A percentile compares a stretch with the other conserved stretches of the same genome.
These are phyloP conservation scores for Lanmaoa pseudosensibilis DNA, from an alignment of 768 basidiomycete species.

Conservation along the genomic window DNA sequence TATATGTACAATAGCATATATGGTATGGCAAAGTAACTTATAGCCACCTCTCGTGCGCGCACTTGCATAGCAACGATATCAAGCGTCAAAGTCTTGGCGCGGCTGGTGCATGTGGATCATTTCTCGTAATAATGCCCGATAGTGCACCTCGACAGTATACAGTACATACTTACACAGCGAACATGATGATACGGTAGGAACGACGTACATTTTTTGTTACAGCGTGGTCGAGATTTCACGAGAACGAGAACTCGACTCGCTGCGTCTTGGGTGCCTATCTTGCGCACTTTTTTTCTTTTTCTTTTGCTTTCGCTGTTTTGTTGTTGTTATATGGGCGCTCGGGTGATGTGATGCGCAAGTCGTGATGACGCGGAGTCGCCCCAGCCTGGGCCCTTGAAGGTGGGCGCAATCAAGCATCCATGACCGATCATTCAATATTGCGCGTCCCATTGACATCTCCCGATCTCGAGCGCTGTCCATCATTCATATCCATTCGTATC, in stretches of 20 bases:
- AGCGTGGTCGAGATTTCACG: too few species aligned
- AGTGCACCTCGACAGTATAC: too few species aligned
- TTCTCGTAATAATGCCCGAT: too few species aligned
- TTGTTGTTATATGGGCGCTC: neutral
- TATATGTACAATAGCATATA: too few species aligned
- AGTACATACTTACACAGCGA: neutral
- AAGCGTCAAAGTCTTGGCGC: neutral
- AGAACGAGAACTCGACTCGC: too few species aligned
- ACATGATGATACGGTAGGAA: neutral
- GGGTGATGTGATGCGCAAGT: neutral
- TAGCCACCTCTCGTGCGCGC: neutral
- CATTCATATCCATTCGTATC: neutral
- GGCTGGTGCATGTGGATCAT: neutral
- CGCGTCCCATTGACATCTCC: too few species aligned
- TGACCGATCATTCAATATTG: neutral
- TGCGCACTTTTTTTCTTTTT: neutral
- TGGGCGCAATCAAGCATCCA: neutral
- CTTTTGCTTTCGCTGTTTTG: too few species aligned
- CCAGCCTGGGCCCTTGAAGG: too few species aligned
- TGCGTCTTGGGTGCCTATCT: neutral
- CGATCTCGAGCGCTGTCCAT: neutral
- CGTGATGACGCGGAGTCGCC: too few species aligned
- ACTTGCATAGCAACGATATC: constrained; percentile 10
- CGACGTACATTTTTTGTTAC: too few species aligned
- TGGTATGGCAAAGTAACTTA: too few species aligned